Percentiles rank a stretch among this genome's conserved stretches.
These are phyloP conservation scores for Fennellomyces sp. DNA, from an alignment of 371 early-diverging fungal genomes.

Conservation along the genomic window DNA sequence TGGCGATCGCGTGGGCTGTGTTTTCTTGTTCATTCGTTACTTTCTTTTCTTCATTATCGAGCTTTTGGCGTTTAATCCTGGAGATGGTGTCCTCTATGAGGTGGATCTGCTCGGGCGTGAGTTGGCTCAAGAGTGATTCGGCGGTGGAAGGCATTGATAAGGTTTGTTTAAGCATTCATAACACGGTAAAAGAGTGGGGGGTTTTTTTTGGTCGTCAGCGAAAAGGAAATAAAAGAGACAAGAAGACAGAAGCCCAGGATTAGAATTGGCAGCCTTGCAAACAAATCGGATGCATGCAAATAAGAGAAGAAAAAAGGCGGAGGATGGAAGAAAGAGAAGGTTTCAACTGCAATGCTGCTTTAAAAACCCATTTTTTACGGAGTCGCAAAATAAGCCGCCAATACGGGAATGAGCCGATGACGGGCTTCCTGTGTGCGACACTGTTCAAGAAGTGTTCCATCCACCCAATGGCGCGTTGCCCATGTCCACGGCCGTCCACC, in stretches of 20 bases:
- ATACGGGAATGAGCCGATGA: slow-evolving; percentile 4
- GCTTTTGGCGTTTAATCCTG: slow-evolving; percentile 39
- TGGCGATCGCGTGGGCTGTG: slow-evolving; percentile 13
- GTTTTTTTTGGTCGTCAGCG: neutral
- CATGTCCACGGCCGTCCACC: no score
- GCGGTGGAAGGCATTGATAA: slow-evolving; percentile 36
- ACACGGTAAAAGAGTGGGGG: slow-evolving; percentile 3
- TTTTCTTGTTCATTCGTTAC: slow-evolving; percentile 1
- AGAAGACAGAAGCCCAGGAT: neutral
- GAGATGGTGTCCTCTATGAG: slow-evolving; percentile 39
- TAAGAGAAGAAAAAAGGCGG: slow-evolving; percentile 1
- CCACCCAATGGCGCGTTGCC: neutral
- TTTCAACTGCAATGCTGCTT: neutral
- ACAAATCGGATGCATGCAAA: slow-evolving; percentile 12
- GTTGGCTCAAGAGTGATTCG: slow-evolving; percentile 30
- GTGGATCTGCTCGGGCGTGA: slow-evolving; percentile 38
- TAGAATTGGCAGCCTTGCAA: neutral
- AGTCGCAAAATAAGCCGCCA: neutral
- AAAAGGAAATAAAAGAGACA: slow-evolving; percentile 3
- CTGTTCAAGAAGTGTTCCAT: neutral
- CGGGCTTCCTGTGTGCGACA: neutral
- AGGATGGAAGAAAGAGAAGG: neutral
- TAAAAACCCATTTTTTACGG: neutral
- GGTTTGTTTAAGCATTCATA: slow-evolving; percentile 30
- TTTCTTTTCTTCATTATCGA: slow-evolving; percentile 15